Conservation (phyloP, 305 asterid species). For the Striga hermonthica region DNA sequence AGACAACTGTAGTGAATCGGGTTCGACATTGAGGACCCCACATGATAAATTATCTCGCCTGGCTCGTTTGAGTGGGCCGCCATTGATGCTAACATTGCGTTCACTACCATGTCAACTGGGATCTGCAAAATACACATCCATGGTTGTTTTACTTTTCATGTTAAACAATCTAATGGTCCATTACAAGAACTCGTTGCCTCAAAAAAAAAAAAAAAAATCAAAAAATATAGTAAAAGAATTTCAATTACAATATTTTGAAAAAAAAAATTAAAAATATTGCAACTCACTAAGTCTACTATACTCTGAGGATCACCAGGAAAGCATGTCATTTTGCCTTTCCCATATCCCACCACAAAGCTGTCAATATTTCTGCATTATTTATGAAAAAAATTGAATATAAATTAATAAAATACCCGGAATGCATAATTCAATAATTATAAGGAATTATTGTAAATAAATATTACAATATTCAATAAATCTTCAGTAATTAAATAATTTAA, state of each 20-base stretch:
- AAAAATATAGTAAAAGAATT: too few relatives aligned
- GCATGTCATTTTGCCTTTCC: slow-evolving; percentile 53
- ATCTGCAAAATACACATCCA: slow-evolving; percentile 31
- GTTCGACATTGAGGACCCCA: slow-evolving; percentile 44
- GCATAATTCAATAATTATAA: neutral
- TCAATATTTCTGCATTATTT: slow-evolving; percentile 44
- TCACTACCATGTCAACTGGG: slow-evolving; percentile 60
- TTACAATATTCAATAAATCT: too few relatives aligned
- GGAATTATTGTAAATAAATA: too few relatives aligned
- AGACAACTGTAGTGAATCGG: slow-evolving; percentile 33
- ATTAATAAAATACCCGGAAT: neutral
- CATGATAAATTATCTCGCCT: slow-evolving; percentile 36
- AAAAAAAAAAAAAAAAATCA: too few relatives aligned
- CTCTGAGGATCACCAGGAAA: slow-evolving; percentile 47
- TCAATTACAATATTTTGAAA: too few relatives aligned
- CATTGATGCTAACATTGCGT: slow-evolving; percentile 45
- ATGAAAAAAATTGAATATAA: neutral
- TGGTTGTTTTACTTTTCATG: too few relatives aligned
- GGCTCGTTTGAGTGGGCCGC: slow-evolving; percentile 33
- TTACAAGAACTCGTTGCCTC: too few relatives aligned
- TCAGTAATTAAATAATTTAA: too few relatives aligned
- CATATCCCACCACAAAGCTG: slow-evolving; percentile 56
- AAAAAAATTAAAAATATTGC: neutral
- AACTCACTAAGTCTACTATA: slow-evolving; percentile 53
- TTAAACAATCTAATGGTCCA: too few relatives aligned